These are phyloP conservation scores for Claviceps sp. DNA, from an alignment of 2,329 filamentous ascomycete species.

Conservation along the genomic window DNA sequence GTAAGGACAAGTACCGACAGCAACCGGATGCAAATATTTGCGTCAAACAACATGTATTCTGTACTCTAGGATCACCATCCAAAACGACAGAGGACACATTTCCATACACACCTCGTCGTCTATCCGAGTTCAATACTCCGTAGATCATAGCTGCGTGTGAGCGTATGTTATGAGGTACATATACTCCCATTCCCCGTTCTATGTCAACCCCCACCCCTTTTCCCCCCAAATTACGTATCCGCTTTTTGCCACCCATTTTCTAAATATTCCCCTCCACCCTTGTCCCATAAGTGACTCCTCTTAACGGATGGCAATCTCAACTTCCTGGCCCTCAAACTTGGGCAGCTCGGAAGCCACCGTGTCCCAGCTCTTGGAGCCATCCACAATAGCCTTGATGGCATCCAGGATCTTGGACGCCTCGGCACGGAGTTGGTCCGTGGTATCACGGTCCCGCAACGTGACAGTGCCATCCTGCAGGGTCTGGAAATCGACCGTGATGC, in stretches of 20 bases:
- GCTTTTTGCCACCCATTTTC: background rate
- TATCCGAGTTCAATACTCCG: too few relatives aligned
- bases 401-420: conserved; percentile 66
- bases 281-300: background rate
- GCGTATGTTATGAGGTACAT: too few relatives aligned
- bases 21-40: too few relatives aligned
- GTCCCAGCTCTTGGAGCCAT: conserved; percentile 41
- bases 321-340: conserved; percentile 68
- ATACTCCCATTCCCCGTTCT: too few relatives aligned
- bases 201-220: background rate
- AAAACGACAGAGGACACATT: too few relatives aligned
- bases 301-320: conserved; percentile 28
- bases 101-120: too few relatives aligned
- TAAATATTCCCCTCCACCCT: background rate
- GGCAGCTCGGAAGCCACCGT: conserved; percentile 69
- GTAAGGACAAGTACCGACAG: too few relatives aligned
- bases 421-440: conserved; percentile 79
- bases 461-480: conserved; percentile 76
- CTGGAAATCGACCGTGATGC: conserved; percentile 93
- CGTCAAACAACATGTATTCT: too few relatives aligned
- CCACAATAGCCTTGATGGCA: conserved; percentile 48
- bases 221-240: background rate
- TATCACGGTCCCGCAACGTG: conserved; percentile 82
- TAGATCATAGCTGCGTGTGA: too few relatives aligned
- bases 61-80: too few relatives aligned